A percentile compares a stretch with the other conserved stretches of the same genome.
These are phyloP conservation scores for Mortierella sp. DNA, from an alignment of 371 early-diverging fungal genomes.

Conservation along the genomic window DNA sequence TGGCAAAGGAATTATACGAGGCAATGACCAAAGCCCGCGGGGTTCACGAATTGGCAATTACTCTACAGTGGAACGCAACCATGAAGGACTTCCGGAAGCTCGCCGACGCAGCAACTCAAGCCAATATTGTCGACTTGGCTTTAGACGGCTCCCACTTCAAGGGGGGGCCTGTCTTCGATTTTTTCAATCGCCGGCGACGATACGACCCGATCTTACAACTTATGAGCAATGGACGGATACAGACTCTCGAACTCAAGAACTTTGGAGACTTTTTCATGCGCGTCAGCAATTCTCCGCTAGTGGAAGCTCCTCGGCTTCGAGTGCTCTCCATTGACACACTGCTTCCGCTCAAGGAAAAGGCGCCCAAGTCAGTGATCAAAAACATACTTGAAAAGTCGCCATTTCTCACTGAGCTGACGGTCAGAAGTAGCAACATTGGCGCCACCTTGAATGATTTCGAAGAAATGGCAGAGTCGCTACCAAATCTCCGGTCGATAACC, in stretches of 20 bases:
- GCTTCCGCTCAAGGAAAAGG: background rate
- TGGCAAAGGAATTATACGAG: conserved; percentile 12
- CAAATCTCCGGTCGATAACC: background rate
- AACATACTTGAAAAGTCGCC: background rate
- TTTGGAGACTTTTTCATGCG: conserved; percentile 7
- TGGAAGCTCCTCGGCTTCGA: background rate
- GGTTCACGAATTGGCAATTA: conserved; percentile 9
- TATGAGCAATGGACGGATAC: conserved; percentile 9
- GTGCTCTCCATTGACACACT: background rate
- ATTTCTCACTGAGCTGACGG: background rate
- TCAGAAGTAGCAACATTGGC: background rate
- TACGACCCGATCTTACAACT: conserved; percentile 15
- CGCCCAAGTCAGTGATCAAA: background rate
- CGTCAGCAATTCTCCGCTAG: background rate
- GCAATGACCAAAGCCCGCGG: conserved; percentile 8
- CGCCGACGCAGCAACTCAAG: background rate
- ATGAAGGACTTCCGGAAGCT: conserved; percentile 18
- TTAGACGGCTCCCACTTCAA: background rate
- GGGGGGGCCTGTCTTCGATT: background rate
- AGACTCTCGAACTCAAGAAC: background rate
- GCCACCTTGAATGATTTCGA: background rate
- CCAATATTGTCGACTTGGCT: conserved; percentile 3
- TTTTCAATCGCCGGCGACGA: conserved; percentile 7
- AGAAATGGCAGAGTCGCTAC: background rate
- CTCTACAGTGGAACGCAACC: conserved; percentile 6